A percentile compares a stretch with the other conserved stretches of the same genome.
These are phyloP conservation scores for Camellia oleifera DNA, from an alignment of 179 eudicot genomes.

Conservation along the genomic window DNA sequence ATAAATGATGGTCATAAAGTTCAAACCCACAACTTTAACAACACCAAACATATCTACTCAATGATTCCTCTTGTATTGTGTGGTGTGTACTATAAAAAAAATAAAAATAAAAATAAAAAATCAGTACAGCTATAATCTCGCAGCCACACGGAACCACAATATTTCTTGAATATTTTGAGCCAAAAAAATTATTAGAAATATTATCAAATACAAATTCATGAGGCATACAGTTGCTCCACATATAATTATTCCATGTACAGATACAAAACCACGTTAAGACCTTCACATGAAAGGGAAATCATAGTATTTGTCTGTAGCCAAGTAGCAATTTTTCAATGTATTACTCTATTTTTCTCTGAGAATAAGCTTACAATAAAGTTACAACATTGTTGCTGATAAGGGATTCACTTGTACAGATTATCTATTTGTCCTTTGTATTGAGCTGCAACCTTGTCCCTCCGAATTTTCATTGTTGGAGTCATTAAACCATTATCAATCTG, in stretches of 20 bases:
- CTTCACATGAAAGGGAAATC: neutral
- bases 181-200: too few species aligned
- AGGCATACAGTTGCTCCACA: neutral
- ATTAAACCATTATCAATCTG: conserved; percentile 88
- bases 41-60: too few species aligned
- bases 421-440: conserved; percentile 63
- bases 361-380: neutral
- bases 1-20: too few species aligned
- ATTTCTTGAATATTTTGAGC: too few species aligned
- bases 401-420: conserved; percentile 52
- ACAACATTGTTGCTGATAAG: neutral
- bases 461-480: conserved; percentile 94
- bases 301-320: neutral
- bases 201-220: neutral
- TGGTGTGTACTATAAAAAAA: too few species aligned
- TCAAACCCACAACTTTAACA: too few species aligned
- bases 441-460: conserved; percentile 72
- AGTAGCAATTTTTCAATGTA: neutral
- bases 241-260: neutral
- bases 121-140: too few species aligned
- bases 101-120: too few species aligned
- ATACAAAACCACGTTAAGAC: neutral
- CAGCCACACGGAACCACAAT: too few species aligned
- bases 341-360: neutral
- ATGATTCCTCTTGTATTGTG: too few species aligned